Base-by-base conservation (phyloP, 2,329 filamentous ascomycete species). In the Peltaster fructicola region DNA sequence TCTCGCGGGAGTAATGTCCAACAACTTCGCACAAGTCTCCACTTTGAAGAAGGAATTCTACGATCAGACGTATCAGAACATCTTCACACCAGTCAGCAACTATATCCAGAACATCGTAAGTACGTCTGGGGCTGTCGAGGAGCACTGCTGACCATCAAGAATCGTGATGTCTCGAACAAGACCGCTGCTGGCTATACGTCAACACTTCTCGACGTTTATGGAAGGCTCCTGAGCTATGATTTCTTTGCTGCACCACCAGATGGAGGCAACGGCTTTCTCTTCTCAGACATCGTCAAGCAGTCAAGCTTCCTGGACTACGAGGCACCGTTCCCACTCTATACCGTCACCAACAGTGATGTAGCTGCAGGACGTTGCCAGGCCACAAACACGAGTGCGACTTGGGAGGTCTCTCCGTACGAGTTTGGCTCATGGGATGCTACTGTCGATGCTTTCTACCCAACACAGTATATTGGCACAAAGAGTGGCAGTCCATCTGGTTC, bases 361-460 rank as follows among this genome's bases (percentile, higher is more conserved):
- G 17, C 17, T 8, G 24, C 14, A 6, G 29, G 19, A 9, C 25
- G 27, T 23, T 33, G 31, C 11, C 12, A 16, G 7, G 28, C 31
- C 6, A 25, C 15, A 8, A 15, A 8, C n/a, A 13, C 16, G n/a
- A 22, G 21, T 19, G 25, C 31, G 6, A 31, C 31, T 7, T 33
- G 31, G 31, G 31, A 33, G 15, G 19, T 31, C 12, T 23, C 27
- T n/a, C 31, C 31, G 3, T 19, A 23, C 22, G 31, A 33, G 9
- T 33, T 33, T 16, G 31, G 31, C 17, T 25, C 22, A 5, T 33
- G 25, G 22, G 31, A 33, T 16, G 24, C 19, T 10, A 26, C 14
- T 6, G 31, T 33, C 9, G 22, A 17, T 11, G 31, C 31, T 2
- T 33, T 33, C 23, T 33, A 28, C 10, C 31, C 31, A 17, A 33